These are phyloP conservation scores for Sordariomycetes sp. DNA, from an alignment of 2,329 filamentous ascomycete genomes.

Conservation along the genomic window DNA sequence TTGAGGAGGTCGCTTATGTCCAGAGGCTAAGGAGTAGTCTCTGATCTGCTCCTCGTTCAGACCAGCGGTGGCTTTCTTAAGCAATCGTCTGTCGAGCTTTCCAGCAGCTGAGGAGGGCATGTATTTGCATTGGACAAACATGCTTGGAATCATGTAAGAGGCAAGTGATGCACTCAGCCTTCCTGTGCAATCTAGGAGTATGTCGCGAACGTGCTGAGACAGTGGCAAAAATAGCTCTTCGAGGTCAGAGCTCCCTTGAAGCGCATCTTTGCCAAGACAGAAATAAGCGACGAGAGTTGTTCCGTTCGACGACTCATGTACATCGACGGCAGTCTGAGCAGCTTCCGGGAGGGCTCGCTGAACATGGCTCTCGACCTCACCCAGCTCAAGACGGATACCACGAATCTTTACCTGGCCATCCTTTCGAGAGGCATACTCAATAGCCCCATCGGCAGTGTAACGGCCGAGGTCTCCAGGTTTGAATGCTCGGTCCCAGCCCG, in stretches of 20 bases:
- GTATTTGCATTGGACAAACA: constrained; percentile 5
- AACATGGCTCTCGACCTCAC: constrained; percentile 15
- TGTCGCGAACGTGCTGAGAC: too few species aligned
- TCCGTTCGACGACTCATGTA: too few species aligned
- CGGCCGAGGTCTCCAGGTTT: constrained; percentile 24
- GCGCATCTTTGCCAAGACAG: too few species aligned
- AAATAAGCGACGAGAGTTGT: too few species aligned
- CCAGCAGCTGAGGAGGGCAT: constrained; percentile 2
- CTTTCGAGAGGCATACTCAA: constrained; percentile 26
- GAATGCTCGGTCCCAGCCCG: constrained; percentile 20
- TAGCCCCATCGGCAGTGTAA: constrained; percentile 16
- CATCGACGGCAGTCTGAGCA: too few species aligned
- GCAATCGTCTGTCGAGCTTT: not conserved
- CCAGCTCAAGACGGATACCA: constrained; percentile 38
- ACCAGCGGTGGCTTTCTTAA: constrained; percentile 17
- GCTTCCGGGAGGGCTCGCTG: constrained; percentile 8
- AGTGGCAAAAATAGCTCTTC: too few species aligned
- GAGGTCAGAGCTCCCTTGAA: too few species aligned
- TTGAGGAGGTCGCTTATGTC: not conserved
- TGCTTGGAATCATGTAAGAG: constrained; percentile 7
- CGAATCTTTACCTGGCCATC: constrained; percentile 41
- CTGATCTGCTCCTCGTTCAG: too few species aligned
- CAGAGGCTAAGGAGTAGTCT: too few species aligned
- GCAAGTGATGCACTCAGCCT: too few species aligned
- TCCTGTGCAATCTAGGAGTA: too few species aligned